A percentile compares a stretch with the other conserved stretches of the same genome.
Evolutionary conservation across 208 protist species (phyloP).

Genomic region (Acanthamoeba royreba): DNA sequence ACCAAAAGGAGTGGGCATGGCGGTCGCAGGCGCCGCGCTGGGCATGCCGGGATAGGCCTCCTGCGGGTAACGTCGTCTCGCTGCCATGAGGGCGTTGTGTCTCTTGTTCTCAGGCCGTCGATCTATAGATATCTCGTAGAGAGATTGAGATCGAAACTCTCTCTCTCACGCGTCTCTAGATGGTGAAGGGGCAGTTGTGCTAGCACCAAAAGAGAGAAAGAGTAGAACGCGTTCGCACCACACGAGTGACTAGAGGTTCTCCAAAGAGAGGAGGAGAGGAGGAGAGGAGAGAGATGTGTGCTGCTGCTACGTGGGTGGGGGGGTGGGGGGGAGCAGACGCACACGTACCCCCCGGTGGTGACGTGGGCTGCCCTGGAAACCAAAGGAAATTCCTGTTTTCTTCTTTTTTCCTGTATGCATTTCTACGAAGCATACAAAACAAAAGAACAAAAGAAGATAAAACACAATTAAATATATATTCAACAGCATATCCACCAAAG

Average conservation of each 20-base stretch:
- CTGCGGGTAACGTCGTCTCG: constrained; percentile 48
- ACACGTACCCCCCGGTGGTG: constrained; percentile 60
- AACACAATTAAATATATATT: not conserved
- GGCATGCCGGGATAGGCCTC: not conserved
- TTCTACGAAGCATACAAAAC: not conserved
- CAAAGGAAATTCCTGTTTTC: constrained; percentile 57
- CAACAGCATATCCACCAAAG: constrained; percentile 55
- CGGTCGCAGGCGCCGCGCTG: not conserved
- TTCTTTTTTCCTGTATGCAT: not conserved
- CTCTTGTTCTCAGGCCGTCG: constrained; percentile 73
- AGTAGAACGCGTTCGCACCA: no score
- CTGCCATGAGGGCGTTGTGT: constrained; percentile 51
- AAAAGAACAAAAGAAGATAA: not conserved
- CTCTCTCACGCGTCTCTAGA: no score
- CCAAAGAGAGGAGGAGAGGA: no score
- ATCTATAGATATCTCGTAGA: constrained; percentile 13
- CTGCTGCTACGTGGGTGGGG: no score
- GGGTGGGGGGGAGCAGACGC: no score
- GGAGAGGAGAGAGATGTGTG: not conserved
- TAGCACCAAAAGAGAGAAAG: no score
- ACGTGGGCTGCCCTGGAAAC: constrained; percentile 69
- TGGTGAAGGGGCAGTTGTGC: no score
- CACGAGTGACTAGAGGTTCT: no score
- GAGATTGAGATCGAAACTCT: not conserved
- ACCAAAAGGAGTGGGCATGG: not conserved